A percentile compares a stretch with the other conserved stretches of the same genome.
Conservation (phyloP, 192 early-diverging fungal genomes). For the Backusella australiensis region DNA sequence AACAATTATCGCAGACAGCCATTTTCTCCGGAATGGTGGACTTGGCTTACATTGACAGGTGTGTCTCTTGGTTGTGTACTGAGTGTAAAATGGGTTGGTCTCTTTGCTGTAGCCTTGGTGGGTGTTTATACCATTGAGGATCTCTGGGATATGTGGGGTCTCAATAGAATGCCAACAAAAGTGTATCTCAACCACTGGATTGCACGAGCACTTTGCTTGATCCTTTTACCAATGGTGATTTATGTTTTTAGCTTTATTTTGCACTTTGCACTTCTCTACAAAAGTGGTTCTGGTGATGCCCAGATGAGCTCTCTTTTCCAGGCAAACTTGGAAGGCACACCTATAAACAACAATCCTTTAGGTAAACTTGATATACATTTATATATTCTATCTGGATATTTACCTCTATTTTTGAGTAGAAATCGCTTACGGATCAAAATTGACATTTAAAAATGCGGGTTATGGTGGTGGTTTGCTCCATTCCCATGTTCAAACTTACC, state of each 20-base stretch:
- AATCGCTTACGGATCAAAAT: slow-evolving; percentile 85
- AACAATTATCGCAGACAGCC: slow-evolving; percentile 34
- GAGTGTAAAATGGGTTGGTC: slow-evolving; percentile 95
- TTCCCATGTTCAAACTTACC: slow-evolving; percentile 88
- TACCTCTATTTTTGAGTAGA: slow-evolving; percentile 47
- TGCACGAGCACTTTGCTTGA: slow-evolving; percentile 75
- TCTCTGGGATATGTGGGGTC: slow-evolving; percentile 86
- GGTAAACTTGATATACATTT: slow-evolving; percentile 41
- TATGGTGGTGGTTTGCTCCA: slow-evolving; percentile 90
- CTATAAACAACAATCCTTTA: slow-evolving; percentile 77
- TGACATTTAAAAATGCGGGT: slow-evolving; percentile 81
- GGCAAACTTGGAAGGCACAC: slow-evolving; percentile 77
- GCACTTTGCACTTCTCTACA: slow-evolving; percentile 86
- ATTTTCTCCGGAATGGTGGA: slow-evolving; percentile 85
- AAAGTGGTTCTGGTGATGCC: slow-evolving; percentile 82
- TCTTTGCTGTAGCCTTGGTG: slow-evolving; percentile 89
- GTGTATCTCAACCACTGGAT: slow-evolving; percentile 81
- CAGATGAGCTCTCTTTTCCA: slow-evolving; percentile 97
- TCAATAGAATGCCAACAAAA: slow-evolving; percentile 55
- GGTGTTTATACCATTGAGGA: slow-evolving; percentile 90
- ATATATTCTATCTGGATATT: background rate
- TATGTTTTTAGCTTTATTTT: slow-evolving; percentile 83
- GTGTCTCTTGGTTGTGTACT: slow-evolving; percentile 77
- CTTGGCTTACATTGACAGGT: slow-evolving; percentile 83
- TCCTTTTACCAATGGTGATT: slow-evolving; percentile 77